Evolutionary conservation across 2,329 filamentous ascomycete genomes (phyloP).

Genomic region (Epicoccum sorghinum): DNA sequence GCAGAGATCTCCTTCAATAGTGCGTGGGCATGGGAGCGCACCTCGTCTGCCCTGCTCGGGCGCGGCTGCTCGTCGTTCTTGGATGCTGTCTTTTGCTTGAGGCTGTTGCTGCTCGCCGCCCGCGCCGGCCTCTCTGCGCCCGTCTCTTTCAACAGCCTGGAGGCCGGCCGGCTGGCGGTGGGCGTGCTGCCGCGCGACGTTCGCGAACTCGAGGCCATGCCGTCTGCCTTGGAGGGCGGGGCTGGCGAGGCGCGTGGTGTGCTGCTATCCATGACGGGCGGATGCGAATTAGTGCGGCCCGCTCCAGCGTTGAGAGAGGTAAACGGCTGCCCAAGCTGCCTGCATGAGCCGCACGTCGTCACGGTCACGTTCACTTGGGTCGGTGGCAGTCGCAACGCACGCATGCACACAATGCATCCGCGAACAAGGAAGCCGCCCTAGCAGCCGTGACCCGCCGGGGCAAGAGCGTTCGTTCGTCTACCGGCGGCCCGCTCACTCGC

Average conservation of each 20-base stretch:
- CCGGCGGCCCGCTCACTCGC: slow-evolving; percentile 7
- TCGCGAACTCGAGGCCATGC: slow-evolving; percentile 37
- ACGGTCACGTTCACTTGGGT: slow-evolving; percentile 19
- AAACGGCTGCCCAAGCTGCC: slow-evolving; percentile 22
- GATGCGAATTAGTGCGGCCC: slow-evolving; percentile 19
- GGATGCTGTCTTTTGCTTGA: slow-evolving; percentile 46
- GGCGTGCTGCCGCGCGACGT: slow-evolving; percentile 35
- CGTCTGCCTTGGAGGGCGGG: slow-evolving; percentile 36
- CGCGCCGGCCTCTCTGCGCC: slow-evolving; percentile 28
- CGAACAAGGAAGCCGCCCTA: slow-evolving; percentile 7
- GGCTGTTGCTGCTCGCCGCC: slow-evolving; percentile 47
- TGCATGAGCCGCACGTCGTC: slow-evolving; percentile 26
- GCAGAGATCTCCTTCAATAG: slow-evolving; percentile 12
- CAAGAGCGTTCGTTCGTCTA: neutral
- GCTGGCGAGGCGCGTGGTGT: slow-evolving; percentile 34
- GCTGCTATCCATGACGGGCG: slow-evolving; percentile 36
- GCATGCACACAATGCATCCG: slow-evolving; percentile 3
- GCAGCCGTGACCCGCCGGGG: slow-evolving; percentile 1
- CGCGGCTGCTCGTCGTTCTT: slow-evolving; percentile 40
- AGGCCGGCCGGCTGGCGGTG: slow-evolving; percentile 34
- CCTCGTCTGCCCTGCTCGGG: slow-evolving; percentile 46
- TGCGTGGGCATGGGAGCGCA: slow-evolving; percentile 19
- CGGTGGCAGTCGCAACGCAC: slow-evolving; percentile 21
- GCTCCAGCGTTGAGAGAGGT: slow-evolving; percentile 19
- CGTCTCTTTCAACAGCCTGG: slow-evolving; percentile 38